Percentiles rank a stretch among this genome's conserved stretches.
Conservation (phyloP, 108 stramenopile genomes). For the Discostella stelligeroides region DNA sequence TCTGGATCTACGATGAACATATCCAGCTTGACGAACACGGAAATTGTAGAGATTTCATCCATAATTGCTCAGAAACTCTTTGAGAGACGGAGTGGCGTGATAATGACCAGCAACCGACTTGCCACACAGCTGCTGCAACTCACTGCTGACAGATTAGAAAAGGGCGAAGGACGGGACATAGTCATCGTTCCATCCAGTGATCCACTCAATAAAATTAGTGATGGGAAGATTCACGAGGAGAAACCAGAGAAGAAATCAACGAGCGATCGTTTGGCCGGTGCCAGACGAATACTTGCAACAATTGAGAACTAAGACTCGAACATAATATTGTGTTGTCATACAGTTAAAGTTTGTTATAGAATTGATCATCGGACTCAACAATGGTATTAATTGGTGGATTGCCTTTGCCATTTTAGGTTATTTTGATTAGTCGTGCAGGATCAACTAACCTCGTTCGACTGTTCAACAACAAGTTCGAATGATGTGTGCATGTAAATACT, state of each 20-base stretch:
- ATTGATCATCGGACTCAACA: too few relatives aligned
- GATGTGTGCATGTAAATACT: too few relatives aligned
- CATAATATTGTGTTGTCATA: too few relatives aligned
- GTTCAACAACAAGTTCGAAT: too few relatives aligned
- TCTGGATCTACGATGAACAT: conserved; percentile 48
- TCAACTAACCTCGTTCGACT: too few relatives aligned
- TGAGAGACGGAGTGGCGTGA: conserved; percentile 67
- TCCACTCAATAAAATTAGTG: conserved; percentile 6
- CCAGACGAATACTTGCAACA: conserved; percentile 37
- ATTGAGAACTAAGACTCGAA: conserved; percentile 40
- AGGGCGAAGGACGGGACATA: conserved; percentile 56
- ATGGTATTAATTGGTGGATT: too few relatives aligned
- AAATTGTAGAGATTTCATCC: conserved; percentile 63
- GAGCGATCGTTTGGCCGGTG: conserved; percentile 44
- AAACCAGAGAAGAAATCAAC: conserved; percentile 10
- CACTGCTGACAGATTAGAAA: conserved; percentile 70
- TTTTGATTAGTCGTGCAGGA: too few relatives aligned
- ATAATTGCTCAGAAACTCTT: conserved; percentile 74
- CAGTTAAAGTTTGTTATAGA: too few relatives aligned
- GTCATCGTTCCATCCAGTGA: conserved; percentile 32
- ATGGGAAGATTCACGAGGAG: conserved; percentile 35
- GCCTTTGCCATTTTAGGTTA: too few relatives aligned
- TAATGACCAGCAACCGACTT: conserved; percentile 73
- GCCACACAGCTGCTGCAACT: conserved; percentile 65
- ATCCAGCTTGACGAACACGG: conserved; percentile 56